Conservation (phyloP, 441 rosid genomes). For the Populus tomentosa region DNA sequence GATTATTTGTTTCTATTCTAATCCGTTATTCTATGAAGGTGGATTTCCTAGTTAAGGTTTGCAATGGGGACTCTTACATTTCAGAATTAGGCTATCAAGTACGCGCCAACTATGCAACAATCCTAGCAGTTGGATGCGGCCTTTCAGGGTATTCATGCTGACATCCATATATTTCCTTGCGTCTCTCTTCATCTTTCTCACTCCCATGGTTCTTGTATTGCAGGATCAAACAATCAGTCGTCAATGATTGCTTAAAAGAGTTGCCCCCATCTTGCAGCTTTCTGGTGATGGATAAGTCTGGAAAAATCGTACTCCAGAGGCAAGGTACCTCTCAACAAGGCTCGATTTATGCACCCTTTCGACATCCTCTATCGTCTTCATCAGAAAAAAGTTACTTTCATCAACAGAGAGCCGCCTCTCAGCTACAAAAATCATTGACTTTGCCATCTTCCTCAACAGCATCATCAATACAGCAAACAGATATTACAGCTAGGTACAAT, state of each 20-base stretch:
- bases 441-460: slow-evolving; percentile 14
- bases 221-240: slow-evolving; percentile 32
- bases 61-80: slow-evolving; percentile 29
- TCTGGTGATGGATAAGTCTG: slow-evolving; percentile 26
- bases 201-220: slow-evolving; percentile 4
- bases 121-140: slow-evolving; percentile 38
- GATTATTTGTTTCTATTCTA: not conserved
- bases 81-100: slow-evolving; percentile 31
- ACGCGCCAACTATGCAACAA: slow-evolving; percentile 30
- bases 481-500: not conserved
- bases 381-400: slow-evolving; percentile 1
- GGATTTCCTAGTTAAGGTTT: slow-evolving; percentile 34
- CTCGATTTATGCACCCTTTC: slow-evolving; percentile 17
- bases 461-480: slow-evolving; percentile 3
- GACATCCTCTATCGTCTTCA: slow-evolving; percentile 12
- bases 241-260: slow-evolving; percentile 19
- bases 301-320: slow-evolving; percentile 23
- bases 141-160: slow-evolving; percentile 23
- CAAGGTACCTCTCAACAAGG: slow-evolving; percentile 47
- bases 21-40: slow-evolving; percentile 18
- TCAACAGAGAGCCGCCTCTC: slow-evolving; percentile 6
- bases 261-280: slow-evolving; percentile 40
- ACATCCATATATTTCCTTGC: not conserved
- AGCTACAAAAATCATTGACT: slow-evolving; percentile 21
- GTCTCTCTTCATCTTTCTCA: not conserved